A percentile compares a stretch with the other conserved stretches of the same genome.
These are phyloP conservation scores for Pleomassaria siparia DNA, from an alignment of 2,329 filamentous ascomycete species.

Conservation along the genomic window DNA sequence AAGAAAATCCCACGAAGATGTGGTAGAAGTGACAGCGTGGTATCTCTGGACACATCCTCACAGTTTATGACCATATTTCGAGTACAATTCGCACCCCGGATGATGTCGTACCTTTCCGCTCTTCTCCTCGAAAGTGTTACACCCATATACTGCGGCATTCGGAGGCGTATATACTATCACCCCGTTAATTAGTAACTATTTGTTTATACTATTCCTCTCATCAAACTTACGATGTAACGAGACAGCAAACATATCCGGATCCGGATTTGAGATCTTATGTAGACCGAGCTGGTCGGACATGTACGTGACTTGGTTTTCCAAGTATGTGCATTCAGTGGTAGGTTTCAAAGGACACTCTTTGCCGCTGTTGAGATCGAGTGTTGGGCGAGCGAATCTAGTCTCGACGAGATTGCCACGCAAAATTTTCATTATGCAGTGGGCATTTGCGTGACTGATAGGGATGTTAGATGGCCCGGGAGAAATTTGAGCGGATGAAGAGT, in stretches of 20 bases:
- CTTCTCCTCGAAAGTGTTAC: constrained; percentile 75
- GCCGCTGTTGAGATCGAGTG: constrained; percentile 48
- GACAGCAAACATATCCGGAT: constrained; percentile 71
- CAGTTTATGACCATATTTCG: constrained; percentile 31
- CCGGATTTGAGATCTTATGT: constrained; percentile 77
- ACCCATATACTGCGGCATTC: constrained; percentile 81
- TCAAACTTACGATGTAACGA: constrained; percentile 76
- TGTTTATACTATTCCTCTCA: no score
- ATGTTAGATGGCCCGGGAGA: background rate
- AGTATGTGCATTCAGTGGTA: constrained; percentile 68
- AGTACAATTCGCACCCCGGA: constrained; percentile 34
- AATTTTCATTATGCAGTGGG: constrained; percentile 91
- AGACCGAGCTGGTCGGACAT: constrained; percentile 88
- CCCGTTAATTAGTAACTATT: no score
- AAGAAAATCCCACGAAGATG: background rate
- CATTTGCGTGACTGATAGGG: constrained; percentile 58
- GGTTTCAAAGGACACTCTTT: constrained; percentile 59
- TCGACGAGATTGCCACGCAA: constrained; percentile 78
- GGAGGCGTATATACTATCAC: constrained; percentile 75
- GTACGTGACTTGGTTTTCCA: constrained; percentile 76
- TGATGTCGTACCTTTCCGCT: constrained; percentile 57
- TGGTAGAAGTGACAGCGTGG: background rate
- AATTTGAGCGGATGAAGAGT: background rate
- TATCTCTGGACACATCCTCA: background rate
- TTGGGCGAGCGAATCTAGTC: constrained; percentile 76